Conservation (phyloP, 1,284 basidiomycete genomes). For the Sporisorium reilianum region DNA sequence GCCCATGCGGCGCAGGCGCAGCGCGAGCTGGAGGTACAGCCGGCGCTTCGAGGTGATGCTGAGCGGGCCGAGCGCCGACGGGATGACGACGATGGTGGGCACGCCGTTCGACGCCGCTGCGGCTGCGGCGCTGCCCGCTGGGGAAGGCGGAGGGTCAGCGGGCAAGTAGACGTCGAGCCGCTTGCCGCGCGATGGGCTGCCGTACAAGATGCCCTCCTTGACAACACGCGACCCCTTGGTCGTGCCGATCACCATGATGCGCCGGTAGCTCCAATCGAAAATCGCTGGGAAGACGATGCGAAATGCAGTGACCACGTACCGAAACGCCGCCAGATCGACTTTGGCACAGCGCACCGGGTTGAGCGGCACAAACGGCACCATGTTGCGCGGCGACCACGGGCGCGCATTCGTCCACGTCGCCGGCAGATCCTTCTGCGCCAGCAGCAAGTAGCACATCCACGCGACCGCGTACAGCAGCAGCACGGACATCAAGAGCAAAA, state of each 20-base stretch:
- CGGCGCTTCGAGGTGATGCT: constrained; percentile 43
- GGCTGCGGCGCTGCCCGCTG: not conserved
- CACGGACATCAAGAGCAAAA: constrained; percentile 63
- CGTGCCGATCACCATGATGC: constrained; percentile 67
- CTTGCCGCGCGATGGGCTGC: constrained; percentile 49
- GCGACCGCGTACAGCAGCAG: constrained; percentile 64
- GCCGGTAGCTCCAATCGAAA: constrained; percentile 64
- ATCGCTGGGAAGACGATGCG: constrained; percentile 57
- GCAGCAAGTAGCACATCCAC: constrained; percentile 67
- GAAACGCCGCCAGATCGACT: constrained; percentile 58
- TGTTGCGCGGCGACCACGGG: constrained; percentile 26
- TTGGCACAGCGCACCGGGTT: constrained; percentile 64
- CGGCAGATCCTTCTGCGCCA: constrained; percentile 66
- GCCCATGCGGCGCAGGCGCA: constrained; percentile 67
- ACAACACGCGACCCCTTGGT: constrained; percentile 57
- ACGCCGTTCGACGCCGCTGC: constrained; percentile 39
- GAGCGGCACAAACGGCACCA: constrained; percentile 63
- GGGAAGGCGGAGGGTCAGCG: constrained; percentile 21
- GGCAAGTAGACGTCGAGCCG: constrained; percentile 66
- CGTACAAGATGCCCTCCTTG: constrained; percentile 65
- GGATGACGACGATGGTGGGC: constrained; percentile 69
- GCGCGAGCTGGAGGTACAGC: constrained; percentile 68
- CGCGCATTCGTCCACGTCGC: constrained; percentile 29
- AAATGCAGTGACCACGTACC: constrained; percentile 55
- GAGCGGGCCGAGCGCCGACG: constrained; percentile 64